These are phyloP conservation scores for Mucor mucedo DNA, from an alignment of 371 early-diverging fungal genomes.

Conservation along the genomic window DNA sequence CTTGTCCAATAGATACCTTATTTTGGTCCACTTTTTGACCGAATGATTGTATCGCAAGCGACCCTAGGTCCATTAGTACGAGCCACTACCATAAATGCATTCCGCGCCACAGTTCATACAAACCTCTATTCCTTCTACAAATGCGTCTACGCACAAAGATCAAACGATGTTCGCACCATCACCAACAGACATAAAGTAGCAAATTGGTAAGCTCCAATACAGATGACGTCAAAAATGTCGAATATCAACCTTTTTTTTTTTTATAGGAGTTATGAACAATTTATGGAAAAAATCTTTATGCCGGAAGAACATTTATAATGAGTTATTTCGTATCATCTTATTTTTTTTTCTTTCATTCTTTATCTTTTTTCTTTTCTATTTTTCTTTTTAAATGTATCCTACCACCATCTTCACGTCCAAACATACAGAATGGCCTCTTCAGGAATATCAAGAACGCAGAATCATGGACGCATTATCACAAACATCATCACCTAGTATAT, in stretches of 20 bases:
- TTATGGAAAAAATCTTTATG: constrained; percentile 60
- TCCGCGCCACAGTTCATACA: constrained; percentile 59
- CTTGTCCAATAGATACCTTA: constrained; percentile 53
- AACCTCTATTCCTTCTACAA: constrained; percentile 51
- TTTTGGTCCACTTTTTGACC: constrained; percentile 88
- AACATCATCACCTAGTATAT: constrained; percentile 8
- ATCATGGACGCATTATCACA: constrained; percentile 29
- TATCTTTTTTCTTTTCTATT: constrained; percentile 3
- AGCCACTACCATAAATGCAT: constrained; percentile 81
- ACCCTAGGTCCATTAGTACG: constrained; percentile 84
- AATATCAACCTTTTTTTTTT: constrained; percentile 6
- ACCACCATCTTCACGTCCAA: constrained; percentile 1
- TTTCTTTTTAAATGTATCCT: constrained; percentile 3
- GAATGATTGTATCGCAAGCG: constrained; percentile 79
- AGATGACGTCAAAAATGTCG: constrained; percentile 3
- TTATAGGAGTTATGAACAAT: constrained; percentile 55
- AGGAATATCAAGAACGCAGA: constrained; percentile 22
- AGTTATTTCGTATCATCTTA: not conserved
- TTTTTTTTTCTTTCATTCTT: constrained; percentile 3
- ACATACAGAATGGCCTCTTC: constrained; percentile 23
- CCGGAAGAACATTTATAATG: constrained; percentile 45
- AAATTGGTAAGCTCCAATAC: constrained; percentile 44
- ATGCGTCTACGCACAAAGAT: constrained; percentile 58
- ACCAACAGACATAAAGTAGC: constrained; percentile 62
- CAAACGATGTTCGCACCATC: constrained; percentile 64